These are phyloP conservation scores for Aspergillus baeticus DNA, from an alignment of 495 filamentous ascomycete genomes.

Conservation along the genomic window DNA sequence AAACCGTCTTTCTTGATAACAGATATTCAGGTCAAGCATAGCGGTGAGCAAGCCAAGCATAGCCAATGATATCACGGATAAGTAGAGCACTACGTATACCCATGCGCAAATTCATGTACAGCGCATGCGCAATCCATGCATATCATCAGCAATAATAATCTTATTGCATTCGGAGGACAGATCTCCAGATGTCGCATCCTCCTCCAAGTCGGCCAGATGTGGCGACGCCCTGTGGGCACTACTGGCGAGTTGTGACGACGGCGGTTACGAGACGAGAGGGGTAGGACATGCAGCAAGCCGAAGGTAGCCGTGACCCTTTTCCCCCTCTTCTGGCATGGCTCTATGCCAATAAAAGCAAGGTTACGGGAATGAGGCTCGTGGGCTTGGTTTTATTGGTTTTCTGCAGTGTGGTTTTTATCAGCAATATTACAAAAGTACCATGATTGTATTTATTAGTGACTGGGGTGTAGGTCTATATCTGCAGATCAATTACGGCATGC, in stretches of 20 bases:
- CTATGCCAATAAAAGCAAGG: no score
- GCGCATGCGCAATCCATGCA: not conserved
- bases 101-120: not conserved
- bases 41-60: not conserved
- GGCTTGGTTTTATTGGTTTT: no score
- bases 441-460: no score
- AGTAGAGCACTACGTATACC: not conserved
- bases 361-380: no score
- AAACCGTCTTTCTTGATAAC: no score
- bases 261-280: not conserved
- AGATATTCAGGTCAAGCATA: not conserved
- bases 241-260: not conserved
- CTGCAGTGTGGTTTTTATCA: not conserved
- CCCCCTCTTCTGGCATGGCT: not conserved
- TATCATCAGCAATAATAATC: constrained; percentile 5
- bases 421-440: not conserved
- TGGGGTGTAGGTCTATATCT: not conserved
- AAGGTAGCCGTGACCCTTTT: not conserved
- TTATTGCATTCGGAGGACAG: not conserved
- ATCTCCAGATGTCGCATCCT: not conserved
- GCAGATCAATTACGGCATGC: not conserved
- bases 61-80: not conserved
- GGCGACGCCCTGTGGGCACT: not conserved
- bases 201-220: not conserved
- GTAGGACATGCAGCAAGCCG: not conserved